Evolutionary conservation across 2,329 filamentous ascomycete species (phyloP).

Genomic region (Trichoderma koningii): DNA sequence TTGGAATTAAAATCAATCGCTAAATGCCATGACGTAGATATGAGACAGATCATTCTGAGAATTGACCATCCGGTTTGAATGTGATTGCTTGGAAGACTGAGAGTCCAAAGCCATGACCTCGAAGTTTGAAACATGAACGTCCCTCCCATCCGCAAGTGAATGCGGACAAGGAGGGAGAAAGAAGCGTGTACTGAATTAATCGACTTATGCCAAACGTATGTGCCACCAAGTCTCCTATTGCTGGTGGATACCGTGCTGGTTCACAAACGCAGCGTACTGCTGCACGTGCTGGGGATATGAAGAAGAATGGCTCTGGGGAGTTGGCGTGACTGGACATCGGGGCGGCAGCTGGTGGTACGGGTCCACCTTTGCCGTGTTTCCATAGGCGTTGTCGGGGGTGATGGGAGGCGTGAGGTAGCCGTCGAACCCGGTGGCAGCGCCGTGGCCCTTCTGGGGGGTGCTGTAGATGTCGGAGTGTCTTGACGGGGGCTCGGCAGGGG

Average conservation of each 20-base stretch:
- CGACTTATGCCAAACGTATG: constrained; percentile 20
- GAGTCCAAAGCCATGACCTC: constrained; percentile 22
- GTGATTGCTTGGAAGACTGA: constrained; percentile 21
- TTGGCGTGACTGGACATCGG: constrained; percentile 64
- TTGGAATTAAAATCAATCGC: constrained; percentile 42
- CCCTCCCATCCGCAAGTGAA: not conserved
- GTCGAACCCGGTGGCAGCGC: constrained; percentile 63
- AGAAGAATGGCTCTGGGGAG: constrained; percentile 49
- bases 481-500: constrained; percentile 53
- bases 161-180: constrained; percentile 3
- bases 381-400: constrained; percentile 71
- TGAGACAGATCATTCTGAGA: constrained; percentile 41
- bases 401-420: constrained; percentile 85
- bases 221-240: constrained; percentile 39
- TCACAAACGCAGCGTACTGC: constrained; percentile 44
- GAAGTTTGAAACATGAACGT: constrained; percentile 26
- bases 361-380: constrained; percentile 48
- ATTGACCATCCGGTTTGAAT: constrained; percentile 30
- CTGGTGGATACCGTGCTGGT: constrained; percentile 48
- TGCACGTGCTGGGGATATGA: constrained; percentile 41
- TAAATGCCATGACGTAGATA: constrained; percentile 51
- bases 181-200: constrained; percentile 21
- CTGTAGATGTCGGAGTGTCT: constrained; percentile 67
- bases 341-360: constrained; percentile 52
- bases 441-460: constrained; percentile 77